Evolutionary conservation across 192 early-diverging fungal genomes (phyloP).

Genomic region (Ramicandelaber brevisporus): DNA sequence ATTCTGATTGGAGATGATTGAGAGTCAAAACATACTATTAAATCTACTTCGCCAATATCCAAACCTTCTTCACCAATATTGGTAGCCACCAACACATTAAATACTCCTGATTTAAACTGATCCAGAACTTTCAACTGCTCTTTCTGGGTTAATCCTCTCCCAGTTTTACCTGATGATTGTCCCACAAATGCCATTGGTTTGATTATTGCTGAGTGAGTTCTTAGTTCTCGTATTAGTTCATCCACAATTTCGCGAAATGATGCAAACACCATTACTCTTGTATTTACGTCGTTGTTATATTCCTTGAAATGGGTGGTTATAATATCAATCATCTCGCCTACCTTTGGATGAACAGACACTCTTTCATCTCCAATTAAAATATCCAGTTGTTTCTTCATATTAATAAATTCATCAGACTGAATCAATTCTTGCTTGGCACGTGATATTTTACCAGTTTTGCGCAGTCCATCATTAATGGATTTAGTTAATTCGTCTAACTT

Average conservation of each 20-base stretch:
- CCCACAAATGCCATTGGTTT: conserved; percentile 57
- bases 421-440: conserved; percentile 12
- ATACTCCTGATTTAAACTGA: conserved; percentile 46
- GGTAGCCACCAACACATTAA: conserved; percentile 73
- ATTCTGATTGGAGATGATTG: conserved; percentile 17
- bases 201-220: conserved; percentile 34
- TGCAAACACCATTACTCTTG: conserved; percentile 55
- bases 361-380: conserved; percentile 5
- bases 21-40: conserved; percentile 73
- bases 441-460: too few relatives aligned
- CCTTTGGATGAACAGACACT: conserved; percentile 55
- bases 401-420: conserved; percentile 13
- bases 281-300: conserved; percentile 7
- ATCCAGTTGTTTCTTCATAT: conserved; percentile 3
- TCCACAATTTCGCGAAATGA: conserved; percentile 61
- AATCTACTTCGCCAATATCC: conserved; percentile 86
- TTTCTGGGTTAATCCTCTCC: conserved; percentile 60
- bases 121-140: conserved; percentile 55
- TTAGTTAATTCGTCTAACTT: conserved; percentile 7
- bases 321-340: conserved; percentile 30
- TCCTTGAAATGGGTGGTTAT: conserved; percentile 41
- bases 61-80: conserved; percentile 88
- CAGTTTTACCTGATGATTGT: conserved; percentile 19
- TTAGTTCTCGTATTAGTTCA: conserved; percentile 43
- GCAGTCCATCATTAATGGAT: too few relatives aligned